Evolutionary conservation across 2,329 filamentous ascomycete species (phyloP).

Genomic region (Tolypocladium tundrense): DNA sequence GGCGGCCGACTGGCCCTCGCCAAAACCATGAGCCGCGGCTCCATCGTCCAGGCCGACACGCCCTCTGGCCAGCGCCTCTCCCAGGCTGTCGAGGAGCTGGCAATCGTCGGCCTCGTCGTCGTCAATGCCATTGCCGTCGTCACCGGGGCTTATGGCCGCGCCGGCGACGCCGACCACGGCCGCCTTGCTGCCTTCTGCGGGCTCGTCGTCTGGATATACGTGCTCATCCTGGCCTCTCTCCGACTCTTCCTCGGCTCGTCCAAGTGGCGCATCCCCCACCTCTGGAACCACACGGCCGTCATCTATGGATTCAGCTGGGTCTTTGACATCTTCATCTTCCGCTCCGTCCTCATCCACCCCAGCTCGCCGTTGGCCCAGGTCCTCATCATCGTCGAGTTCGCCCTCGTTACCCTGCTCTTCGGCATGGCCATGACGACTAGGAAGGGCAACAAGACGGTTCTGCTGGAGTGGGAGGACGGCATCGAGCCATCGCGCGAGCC

Average conservation of each 20-base stretch:
- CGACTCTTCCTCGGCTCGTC: constrained; percentile 58
- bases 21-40: constrained; percentile 52
- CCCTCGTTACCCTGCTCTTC: constrained; percentile 62
- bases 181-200: constrained; percentile 53
- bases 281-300: constrained; percentile 88
- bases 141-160: constrained; percentile 46
- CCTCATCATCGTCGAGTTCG: constrained; percentile 65
- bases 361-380: constrained; percentile 50
- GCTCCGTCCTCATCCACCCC: constrained; percentile 74
- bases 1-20: constrained; percentile 47
- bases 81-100: constrained; percentile 63
- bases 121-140: constrained; percentile 57
- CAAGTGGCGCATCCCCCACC: constrained; percentile 55
- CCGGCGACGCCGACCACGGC: constrained; percentile 33
- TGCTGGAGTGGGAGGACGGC: constrained; percentile 80
- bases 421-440: constrained; percentile 70
- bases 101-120: constrained; percentile 60
- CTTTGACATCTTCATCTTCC: constrained; percentile 65
- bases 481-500: constrained; percentile 82
- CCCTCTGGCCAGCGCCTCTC: constrained; percentile 64
- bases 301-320: constrained; percentile 81
- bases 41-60: constrained; percentile 61
- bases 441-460: constrained; percentile 82
- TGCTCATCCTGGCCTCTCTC: constrained; percentile 60
- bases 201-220: constrained; percentile 70